Base-by-base conservation (phyloP, 768 basidiomycete species). In the Paxillus rubicundulus region DNA sequence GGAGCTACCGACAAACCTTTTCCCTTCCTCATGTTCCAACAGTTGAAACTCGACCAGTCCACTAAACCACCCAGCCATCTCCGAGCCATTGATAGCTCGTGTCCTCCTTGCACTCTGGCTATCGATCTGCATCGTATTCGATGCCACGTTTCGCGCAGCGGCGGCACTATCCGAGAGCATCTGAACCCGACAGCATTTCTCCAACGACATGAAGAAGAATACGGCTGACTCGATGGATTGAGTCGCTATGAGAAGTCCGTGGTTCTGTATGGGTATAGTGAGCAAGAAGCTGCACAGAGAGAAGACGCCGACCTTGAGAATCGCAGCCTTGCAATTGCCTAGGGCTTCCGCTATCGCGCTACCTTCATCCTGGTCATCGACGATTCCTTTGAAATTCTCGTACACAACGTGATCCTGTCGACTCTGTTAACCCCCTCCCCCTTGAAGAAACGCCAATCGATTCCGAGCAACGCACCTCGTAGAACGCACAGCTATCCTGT, bases 51-150 rank as follows among this genome's bases (percentile, higher is more conserved):
- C 72, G 34, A 69, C 63, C 34, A 62, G 54, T 10, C 69, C 74
- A 50, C 67, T 68, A 61, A 75, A 74, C 73, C 70, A 74, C 8
- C 74, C 75, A 14, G 61, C 70, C 9, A 10, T 24, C 47, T 64
- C 47, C 12, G 55, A 59, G 6, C 72, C 71, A 16, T 66, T 63
- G 3, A 49, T 53, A 39, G 57, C 55, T 24, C 49, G 56, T n/a
- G 66, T 70, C 20, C 50, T 55, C 10, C 47, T 43, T 2, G 71
- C 72, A 41, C 70, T 65, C 49, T 63, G 67, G 8, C 53, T 54
- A 47, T 58, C 50, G 24, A 52, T 52, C 41, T 42, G 24, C 41
- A 42, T 42, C 16, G 18, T 27, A 20, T 20, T 16, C 20, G 9
- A 13, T 14, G 41, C 3, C 18, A 48, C 37, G 14, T 58, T 60